Evolutionary conservation across 1,139 yeast species (phyloP).

Genomic region (Kodamaea plutei): DNA sequence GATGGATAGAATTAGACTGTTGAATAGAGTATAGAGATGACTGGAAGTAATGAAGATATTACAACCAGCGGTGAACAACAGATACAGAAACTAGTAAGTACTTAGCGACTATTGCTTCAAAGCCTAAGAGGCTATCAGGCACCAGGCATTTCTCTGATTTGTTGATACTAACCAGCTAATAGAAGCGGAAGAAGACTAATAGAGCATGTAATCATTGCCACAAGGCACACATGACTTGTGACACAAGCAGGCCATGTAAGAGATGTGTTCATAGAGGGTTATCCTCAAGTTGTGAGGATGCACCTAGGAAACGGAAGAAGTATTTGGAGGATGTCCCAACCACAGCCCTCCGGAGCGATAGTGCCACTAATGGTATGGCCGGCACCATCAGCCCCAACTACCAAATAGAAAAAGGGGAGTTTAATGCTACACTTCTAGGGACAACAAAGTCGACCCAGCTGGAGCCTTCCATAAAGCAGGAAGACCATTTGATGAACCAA

Average conservation of each 20-base stretch:
- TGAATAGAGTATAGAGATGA: too few species aligned
- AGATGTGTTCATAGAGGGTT: conserved; percentile 73
- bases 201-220: conserved; percentile 88
- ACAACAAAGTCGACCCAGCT: conserved; percentile 6
- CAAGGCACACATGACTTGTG: conserved; percentile 85
- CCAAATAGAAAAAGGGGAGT: neutral
- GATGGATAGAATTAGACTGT: too few species aligned
- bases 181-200: conserved; percentile 56
- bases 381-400: too few species aligned
- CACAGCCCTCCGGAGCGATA: conserved; percentile 4
- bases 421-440: conserved; percentile 1
- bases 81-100: conserved; percentile 1
- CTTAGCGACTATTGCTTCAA: neutral
- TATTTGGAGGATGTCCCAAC: conserved; percentile 60
- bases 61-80: neutral
- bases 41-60: too few species aligned
- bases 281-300: conserved; percentile 76
- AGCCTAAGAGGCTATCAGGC: too few species aligned
- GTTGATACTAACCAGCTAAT: conserved; percentile 7
- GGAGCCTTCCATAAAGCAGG: conserved; percentile 8
- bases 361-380: too few species aligned
- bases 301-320: conserved; percentile 82
- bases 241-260: conserved; percentile 72
- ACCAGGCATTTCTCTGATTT: too few species aligned
- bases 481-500: too few species aligned